These are phyloP conservation scores for Dothideomycetes sp. DNA, from an alignment of 2,329 filamentous ascomycete genomes.

Conservation along the genomic window DNA sequence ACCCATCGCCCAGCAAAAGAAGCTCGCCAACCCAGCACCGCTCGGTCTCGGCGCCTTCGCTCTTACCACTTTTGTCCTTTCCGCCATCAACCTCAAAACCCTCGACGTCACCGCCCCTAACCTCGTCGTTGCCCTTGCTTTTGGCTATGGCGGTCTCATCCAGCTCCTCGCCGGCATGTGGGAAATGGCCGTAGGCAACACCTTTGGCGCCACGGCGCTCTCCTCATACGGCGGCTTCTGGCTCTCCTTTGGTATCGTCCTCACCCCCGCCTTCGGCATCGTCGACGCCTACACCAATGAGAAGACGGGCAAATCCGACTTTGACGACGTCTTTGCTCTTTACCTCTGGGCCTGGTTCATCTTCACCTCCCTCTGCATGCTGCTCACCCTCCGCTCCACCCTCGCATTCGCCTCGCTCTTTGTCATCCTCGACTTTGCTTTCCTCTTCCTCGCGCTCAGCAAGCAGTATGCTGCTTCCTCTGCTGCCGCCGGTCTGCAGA, in stretches of 20 bases:
- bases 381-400: conserved; percentile 45
- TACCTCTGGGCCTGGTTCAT: conserved; percentile 46
- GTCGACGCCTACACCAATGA: conserved; percentile 26
- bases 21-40: conserved; percentile 49
- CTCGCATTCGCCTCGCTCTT: conserved; percentile 48
- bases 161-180: conserved; percentile 43
- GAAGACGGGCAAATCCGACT: conserved; percentile 19
- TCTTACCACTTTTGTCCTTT: conserved; percentile 51
- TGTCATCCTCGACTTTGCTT: conserved; percentile 46
- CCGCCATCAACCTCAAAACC: conserved; percentile 37
- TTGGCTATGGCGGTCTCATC: conserved; percentile 39
- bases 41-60: conserved; percentile 53
- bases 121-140: conserved; percentile 37
- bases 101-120: conserved; percentile 30
- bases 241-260: conserved; percentile 49
- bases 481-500: conserved; percentile 32
- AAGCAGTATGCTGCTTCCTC: conserved; percentile 28
- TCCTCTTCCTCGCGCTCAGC: conserved; percentile 45
- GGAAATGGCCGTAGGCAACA: conserved; percentile 49
- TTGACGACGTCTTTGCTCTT: conserved; percentile 44
- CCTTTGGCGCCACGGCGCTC: conserved; percentile 51
- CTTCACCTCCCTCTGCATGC: conserved; percentile 44
- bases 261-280: conserved; percentile 42
- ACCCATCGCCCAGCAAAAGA: conserved; percentile 21
- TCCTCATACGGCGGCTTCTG: conserved; percentile 53